Conservation (phyloP, 768 basidiomycete species). For the Filobasidium wieringae region DNA sequence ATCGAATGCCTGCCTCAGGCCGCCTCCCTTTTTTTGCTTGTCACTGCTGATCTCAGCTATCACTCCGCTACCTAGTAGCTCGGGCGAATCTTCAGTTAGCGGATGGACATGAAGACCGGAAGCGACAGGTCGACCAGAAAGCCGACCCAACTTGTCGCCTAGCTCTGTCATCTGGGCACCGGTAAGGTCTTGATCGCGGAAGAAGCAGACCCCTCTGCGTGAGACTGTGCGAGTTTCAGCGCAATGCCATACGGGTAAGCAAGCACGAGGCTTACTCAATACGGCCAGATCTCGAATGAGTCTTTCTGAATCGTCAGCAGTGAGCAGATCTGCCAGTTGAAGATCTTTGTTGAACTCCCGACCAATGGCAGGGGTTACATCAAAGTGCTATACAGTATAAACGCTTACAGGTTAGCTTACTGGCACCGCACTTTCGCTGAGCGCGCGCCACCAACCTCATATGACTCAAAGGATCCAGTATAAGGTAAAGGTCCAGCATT, state of each 20-base stretch:
- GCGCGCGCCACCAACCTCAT: conserved; percentile 3
- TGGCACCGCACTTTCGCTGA: no score
- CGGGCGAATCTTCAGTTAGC: conserved; percentile 30
- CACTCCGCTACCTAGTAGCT: conserved; percentile 23
- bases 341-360: conserved; percentile 45
- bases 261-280: conserved; percentile 29
- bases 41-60: conserved; percentile 30
- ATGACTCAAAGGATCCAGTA: conserved; percentile 23
- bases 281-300: conserved; percentile 49
- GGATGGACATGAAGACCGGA: conserved; percentile 35
- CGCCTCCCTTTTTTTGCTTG: conserved; percentile 23
- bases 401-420: neutral
- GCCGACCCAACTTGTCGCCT: conserved; percentile 23
- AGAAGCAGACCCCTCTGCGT: conserved; percentile 38
- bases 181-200: conserved; percentile 34
- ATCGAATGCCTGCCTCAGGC: conserved; percentile 22
- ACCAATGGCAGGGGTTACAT: conserved; percentile 50
- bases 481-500: conserved; percentile 20
- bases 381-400: conserved; percentile 18
- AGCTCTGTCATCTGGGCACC: conserved; percentile 29
- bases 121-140: conserved; percentile 30
- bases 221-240: conserved; percentile 22
- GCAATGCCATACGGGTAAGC: neutral
- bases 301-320: conserved; percentile 45
- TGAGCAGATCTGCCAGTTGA: conserved; percentile 46